These are phyloP conservation scores for Melampsora americana DNA, from an alignment of 1,284 basidiomycete genomes.

Conservation along the genomic window DNA sequence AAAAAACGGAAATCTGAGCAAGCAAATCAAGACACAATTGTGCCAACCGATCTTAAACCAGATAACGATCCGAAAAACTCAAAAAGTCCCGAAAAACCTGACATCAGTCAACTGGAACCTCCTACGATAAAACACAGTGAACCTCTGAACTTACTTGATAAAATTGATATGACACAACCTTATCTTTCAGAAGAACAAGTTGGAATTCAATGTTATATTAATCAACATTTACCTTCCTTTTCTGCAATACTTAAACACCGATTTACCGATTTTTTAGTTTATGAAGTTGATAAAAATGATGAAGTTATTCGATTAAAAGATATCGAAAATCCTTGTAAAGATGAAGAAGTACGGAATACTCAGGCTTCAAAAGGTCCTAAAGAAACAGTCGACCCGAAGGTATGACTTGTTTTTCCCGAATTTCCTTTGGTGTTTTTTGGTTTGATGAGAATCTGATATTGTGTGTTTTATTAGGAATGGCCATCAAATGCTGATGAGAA, in stretches of 20 bases:
- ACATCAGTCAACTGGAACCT: too few species aligned
- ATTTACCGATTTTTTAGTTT: conserved; percentile 44
- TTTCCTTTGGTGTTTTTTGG: too few species aligned
- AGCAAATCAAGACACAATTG: too few species aligned
- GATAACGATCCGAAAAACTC: too few species aligned
- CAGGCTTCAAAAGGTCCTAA: background rate
- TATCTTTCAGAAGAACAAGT: conserved; percentile 40
- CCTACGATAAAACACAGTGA: background rate
- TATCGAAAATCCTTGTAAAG: conserved; percentile 17
- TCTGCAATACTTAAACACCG: conserved; percentile 43
- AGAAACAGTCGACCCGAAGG: background rate
- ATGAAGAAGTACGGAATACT: background rate
- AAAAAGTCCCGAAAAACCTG: too few species aligned
- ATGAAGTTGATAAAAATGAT: conserved; percentile 24
- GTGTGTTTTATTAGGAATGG: conserved; percentile 26
- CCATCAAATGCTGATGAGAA: conserved; percentile 15
- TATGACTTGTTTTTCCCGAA: too few species aligned
- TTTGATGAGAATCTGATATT: too few species aligned
- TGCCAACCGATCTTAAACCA: too few species aligned
- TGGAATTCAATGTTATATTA: conserved; percentile 32
- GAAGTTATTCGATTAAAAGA: conserved; percentile 28
- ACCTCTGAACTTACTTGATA: conserved; percentile 11
- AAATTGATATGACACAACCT: conserved; percentile 31
- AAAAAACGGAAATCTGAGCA: too few species aligned
- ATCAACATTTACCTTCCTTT: conserved; percentile 26